Evolutionary conservation across 1,284 basidiomycete genomes (phyloP), one percentile per base, ranked within the genome.

Genomic region (Ceratobasidium sp.): DNA sequence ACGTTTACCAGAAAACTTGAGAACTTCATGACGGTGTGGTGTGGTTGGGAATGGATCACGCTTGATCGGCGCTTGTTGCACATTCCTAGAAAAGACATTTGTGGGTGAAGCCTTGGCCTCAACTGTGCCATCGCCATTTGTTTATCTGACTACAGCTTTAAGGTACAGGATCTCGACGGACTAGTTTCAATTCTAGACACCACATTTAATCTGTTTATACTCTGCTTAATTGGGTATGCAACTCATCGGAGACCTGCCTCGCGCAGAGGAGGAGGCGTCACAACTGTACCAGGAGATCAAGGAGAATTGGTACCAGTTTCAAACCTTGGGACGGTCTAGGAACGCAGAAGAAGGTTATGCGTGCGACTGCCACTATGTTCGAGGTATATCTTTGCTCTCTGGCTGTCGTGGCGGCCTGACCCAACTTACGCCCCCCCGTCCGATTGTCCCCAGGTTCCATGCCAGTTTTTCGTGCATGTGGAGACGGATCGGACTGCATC

Each of bases 401-500:
- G 27, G 16, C 27, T 63, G 37, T 61, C 49, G 69, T 63, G 71
- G 71, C 39, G 34, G 68, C 43, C 41, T 24, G 59, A 11, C 41
- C 71, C 43, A 73, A 73, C 71, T 49, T 34, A 51, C 39, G 29
- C 58, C 46, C 34, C 71, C 46, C 34, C 65, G 14, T 51, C 43
- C 29, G 27, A 61, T 64, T 14, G 29, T 69, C 48, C 29, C n/a
- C 79, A 75, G 79, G 80, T 48, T 89, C 92, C 78, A 85, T 87
- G 76, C 84, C 71, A 34, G 16, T 84, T 14, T 85, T 87, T 74
- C 84, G 83, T 74, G 94, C 95, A 6, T 99, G 97, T 82, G 94
- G 95, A n/a, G 88, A 90, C 65, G 86, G 89, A 76, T 94, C 94
- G 27, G 93, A 96, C 82, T 99, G 98, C 82, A 98, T 99, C 85